phyloP scores from a whole-genome alignment of 495 filamentous ascomycete genomes.

The Penicillium lividum region DNA sequence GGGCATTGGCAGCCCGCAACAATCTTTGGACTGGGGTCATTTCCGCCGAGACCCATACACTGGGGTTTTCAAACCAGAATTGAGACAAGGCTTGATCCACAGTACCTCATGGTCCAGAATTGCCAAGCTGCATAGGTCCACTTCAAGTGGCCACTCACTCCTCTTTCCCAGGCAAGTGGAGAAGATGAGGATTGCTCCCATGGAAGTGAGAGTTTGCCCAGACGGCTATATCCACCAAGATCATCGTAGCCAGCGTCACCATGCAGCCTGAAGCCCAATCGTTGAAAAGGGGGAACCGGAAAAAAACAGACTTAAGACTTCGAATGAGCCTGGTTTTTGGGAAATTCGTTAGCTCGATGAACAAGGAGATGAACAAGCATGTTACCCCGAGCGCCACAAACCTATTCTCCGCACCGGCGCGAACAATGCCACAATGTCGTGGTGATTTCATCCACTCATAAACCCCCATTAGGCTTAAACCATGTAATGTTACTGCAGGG shows the following conservation, averaged over 20 bases:
- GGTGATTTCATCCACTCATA: slow-evolving; percentile 3
- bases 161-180: slow-evolving; percentile 20
- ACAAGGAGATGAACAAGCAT: slow-evolving; percentile 1
- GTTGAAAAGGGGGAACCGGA: background rate
- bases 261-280: background rate
- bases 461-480: background rate
- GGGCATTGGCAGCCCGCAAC: background rate
- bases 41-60: slow-evolving; percentile 14
- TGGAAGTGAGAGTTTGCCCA: slow-evolving; percentile 11
- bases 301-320: background rate
- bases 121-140: slow-evolving; percentile 8
- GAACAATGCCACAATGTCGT: background rate
- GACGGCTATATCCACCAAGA: slow-evolving; percentile 19
- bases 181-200: slow-evolving; percentile 17
- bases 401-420: slow-evolving; percentile 9
- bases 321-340: slow-evolving; percentile 1
- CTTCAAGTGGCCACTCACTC: slow-evolving; percentile 10
- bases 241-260: slow-evolving; percentile 8
- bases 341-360: slow-evolving; percentile 3
- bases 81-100: slow-evolving; percentile 12
- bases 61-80: background rate
- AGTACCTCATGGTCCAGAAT: slow-evolving; percentile 3
- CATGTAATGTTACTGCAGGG: slow-evolving; percentile 17
- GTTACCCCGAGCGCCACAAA: slow-evolving; percentile 15
- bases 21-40: slow-evolving; percentile 10